Conservation (phyloP, 179 eudicot genomes). For the Pouteria campechiana region DNA sequence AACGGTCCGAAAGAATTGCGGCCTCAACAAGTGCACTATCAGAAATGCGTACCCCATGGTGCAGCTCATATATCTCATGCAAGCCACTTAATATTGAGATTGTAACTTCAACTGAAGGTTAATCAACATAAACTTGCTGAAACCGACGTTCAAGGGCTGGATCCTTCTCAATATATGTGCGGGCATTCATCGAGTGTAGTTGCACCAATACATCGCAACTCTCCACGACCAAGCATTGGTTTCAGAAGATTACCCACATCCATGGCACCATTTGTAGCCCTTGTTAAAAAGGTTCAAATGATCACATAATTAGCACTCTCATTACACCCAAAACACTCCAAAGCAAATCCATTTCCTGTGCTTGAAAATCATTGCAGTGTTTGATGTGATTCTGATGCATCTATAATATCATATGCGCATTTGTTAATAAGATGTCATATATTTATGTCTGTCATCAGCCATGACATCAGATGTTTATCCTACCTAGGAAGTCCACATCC, state of each 20-base stretch:
- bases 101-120: conserved; percentile 90
- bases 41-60: conserved; percentile 94
- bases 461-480: too few relatives aligned
- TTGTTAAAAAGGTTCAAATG: conserved; percentile 26
- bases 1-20: conserved; percentile 90
- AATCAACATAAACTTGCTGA: conserved; percentile 96
- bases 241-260: conserved; percentile 97
- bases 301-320: too few relatives aligned
- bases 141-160: conserved; percentile 95
- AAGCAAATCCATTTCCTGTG: too few relatives aligned
- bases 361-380: too few relatives aligned
- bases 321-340: too few relatives aligned
- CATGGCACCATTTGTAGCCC: conserved; percentile 98
- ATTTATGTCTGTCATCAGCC: too few relatives aligned
- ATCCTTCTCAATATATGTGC: conserved; percentile 94
- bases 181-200: conserved; percentile 94
- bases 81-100: conserved; percentile 89
- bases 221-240: conserved; percentile 99
- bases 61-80: conserved; percentile 91
- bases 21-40: conserved; percentile 95
- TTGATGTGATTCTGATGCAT: too few relatives aligned
- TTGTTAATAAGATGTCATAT: too few relatives aligned
- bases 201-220: conserved; percentile 95
- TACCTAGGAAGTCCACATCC: too few relatives aligned
- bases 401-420: too few relatives aligned